Percentiles rank a stretch among this genome's conserved stretches.
Conservation (phyloP, 108 stramenopile species). For the Nitzschia putrida region DNA sequence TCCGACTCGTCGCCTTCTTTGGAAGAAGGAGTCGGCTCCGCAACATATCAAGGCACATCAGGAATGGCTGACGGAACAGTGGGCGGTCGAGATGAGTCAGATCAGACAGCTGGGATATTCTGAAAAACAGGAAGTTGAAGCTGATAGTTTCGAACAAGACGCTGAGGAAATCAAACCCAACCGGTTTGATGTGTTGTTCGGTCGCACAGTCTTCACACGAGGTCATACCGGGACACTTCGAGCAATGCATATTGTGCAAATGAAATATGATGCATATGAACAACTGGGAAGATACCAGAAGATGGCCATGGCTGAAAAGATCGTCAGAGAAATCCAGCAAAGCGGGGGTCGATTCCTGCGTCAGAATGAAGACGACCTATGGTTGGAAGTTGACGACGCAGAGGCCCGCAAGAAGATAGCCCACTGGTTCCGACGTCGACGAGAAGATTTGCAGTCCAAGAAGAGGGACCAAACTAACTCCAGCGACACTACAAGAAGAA, state of each 20-base stretch:
- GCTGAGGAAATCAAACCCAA: background rate
- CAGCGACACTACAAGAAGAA: too few relatives aligned
- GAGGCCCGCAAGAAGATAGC: slow-evolving; percentile 26
- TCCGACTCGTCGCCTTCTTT: background rate
- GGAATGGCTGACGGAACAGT: slow-evolving; percentile 6
- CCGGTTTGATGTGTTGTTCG: slow-evolving; percentile 36
- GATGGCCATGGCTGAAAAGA: slow-evolving; percentile 25
- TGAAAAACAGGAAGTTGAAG: too few relatives aligned
- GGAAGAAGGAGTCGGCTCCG: slow-evolving; percentile 2
- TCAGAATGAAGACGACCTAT: background rate
- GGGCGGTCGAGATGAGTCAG: too few relatives aligned
- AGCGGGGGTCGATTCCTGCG: slow-evolving; percentile 29
- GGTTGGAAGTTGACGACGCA: slow-evolving; percentile 24
- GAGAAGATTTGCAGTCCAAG: background rate
- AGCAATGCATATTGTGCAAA: slow-evolving; percentile 16
- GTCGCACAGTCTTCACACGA: slow-evolving; percentile 7
- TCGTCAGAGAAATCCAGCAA: slow-evolving; percentile 22
- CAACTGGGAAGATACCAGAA: slow-evolving; percentile 26
- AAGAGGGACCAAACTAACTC: too few relatives aligned
- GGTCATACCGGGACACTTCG: slow-evolving; percentile 20
- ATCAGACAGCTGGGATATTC: too few relatives aligned
- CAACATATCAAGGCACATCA: slow-evolving; percentile 14
- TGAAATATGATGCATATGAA: slow-evolving; percentile 25
- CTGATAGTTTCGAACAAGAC: too few relatives aligned
- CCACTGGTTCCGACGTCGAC: slow-evolving; percentile 24